A percentile compares a stretch with the other conserved stretches of the same genome.
phyloP scores from a whole-genome alignment of 2,329 filamentous ascomycete species.

The Orbilia oligospora region DNA sequence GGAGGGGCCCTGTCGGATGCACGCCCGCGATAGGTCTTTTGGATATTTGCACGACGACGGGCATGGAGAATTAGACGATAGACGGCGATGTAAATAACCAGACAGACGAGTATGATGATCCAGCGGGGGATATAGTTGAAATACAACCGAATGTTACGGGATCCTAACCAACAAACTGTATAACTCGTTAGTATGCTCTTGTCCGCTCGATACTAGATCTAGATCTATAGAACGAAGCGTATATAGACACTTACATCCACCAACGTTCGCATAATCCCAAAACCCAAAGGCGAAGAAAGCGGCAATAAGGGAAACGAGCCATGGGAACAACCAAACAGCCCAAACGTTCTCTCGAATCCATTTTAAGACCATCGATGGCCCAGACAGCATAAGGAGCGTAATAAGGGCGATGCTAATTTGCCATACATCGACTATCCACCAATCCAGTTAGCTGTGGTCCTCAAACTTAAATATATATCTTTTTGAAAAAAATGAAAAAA shows the following conservation, averaged over 20 bases:
- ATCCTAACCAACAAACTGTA: slow-evolving; percentile 55
- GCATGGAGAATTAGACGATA: slow-evolving; percentile 42
- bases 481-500: neutral
- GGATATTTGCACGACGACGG: slow-evolving; percentile 29
- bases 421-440: slow-evolving; percentile 47
- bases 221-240: neutral
- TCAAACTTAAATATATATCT: neutral
- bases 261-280: slow-evolving; percentile 46
- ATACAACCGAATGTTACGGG: slow-evolving; percentile 36
- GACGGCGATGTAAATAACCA: slow-evolving; percentile 36
- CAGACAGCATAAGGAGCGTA: slow-evolving; percentile 41
- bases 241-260: slow-evolving; percentile 41
- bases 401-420: slow-evolving; percentile 44
- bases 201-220: too few species aligned
- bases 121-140: slow-evolving; percentile 57
- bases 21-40: slow-evolving; percentile 32
- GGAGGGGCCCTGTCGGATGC: slow-evolving; percentile 11
- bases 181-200: neutral
- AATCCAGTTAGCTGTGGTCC: neutral
- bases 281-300: slow-evolving; percentile 44
- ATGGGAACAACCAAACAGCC: slow-evolving; percentile 43
- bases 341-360: slow-evolving; percentile 51
- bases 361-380: slow-evolving; percentile 39
- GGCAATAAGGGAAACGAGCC: slow-evolving; percentile 37
- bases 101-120: slow-evolving; percentile 44